phyloP scores from a whole-genome alignment of 108 stramenopile species.

The Craspedostauros australis region DNA sequence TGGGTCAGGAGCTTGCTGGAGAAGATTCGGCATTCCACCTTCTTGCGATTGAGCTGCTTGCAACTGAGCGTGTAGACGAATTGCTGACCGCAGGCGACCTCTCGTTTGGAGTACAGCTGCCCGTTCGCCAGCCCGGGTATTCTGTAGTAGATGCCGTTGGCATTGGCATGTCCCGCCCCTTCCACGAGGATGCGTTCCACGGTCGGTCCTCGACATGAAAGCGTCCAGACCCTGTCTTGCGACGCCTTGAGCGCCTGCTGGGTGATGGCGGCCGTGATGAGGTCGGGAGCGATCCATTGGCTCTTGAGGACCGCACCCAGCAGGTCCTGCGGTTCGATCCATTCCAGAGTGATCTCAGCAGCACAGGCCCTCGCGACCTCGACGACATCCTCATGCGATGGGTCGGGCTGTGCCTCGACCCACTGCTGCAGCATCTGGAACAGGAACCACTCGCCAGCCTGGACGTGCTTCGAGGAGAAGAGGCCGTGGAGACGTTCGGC shows the following conservation, averaged over 20 bases:
- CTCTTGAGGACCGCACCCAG: constrained; percentile 24
- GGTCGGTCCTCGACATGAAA: constrained; percentile 20
- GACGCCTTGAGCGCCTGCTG: constrained; percentile 30
- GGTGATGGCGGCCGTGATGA: constrained; percentile 35
- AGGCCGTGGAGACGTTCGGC: constrained; percentile 28
- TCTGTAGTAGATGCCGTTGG: constrained; percentile 51
- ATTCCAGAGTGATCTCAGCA: constrained; percentile 34
- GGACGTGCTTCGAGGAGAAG: constrained; percentile 39
- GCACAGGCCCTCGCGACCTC: constrained; percentile 21
- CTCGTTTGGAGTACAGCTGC: constrained; percentile 32
- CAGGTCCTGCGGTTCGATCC: constrained; percentile 43
- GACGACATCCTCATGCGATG: constrained; percentile 7
- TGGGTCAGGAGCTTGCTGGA: constrained; percentile 22
- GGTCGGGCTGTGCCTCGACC: constrained; percentile 18
- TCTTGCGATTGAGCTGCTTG: constrained; percentile 2
- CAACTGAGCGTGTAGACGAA: constrained; percentile 24
- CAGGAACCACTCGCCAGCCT: constrained; percentile 56
- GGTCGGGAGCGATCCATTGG: too few species aligned
- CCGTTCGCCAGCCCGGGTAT: constrained; percentile 25
- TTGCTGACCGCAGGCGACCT: constrained; percentile 38
- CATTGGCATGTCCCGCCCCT: constrained; percentile 34
- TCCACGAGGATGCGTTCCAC: constrained; percentile 61
- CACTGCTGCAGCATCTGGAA: constrained; percentile 54
- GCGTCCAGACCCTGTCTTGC: constrained; percentile 28
- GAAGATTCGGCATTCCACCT: constrained; percentile 27